Evolutionary conservation across 169 alveolate genomes (phyloP), one percentile per base, ranked within the genome.

Genomic region (Cryptosporidium sp.): DNA sequence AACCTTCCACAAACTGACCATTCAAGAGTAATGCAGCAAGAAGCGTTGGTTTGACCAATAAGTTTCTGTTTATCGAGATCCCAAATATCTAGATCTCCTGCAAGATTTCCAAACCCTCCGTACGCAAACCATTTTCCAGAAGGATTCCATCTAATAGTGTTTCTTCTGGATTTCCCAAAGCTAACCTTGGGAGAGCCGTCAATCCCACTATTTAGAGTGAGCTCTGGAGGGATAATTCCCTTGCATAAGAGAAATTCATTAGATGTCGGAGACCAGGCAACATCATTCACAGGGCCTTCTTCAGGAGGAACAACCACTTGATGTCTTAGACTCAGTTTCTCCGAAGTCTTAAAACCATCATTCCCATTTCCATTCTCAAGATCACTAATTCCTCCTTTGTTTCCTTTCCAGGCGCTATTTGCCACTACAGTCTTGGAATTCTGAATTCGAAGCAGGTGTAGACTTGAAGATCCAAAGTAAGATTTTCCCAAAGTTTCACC

Each of bases 21-120:
- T 29, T 80, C 89, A 4, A 80, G 89, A 35, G 89, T 80, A 14
- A 80, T 80, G 65, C 89, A 80, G 33, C 89, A 80, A 9, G 89
- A 80, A 21, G 89, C 89, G 33, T 80, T 80, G 21, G 89, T 80
- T 41, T 80, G 89, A 1, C 89, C 89, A 33, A 80, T 80, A 23
- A 80, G 89, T 55, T 80, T 59, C 50, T 80, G 89, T 43, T 71
- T 39, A 1, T 70, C 84, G 37, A 73, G 58, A 59, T 86, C 92
- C 92, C 92, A 86, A 16, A 86, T 84, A 43, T 86, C 84, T 1
- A 68, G 37, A 59, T 80, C 86, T 35, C 94, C 94, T 14, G 93
- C 93, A 16, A 92, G 71, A 23, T 92, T 92, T 9, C 94, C 94
- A 50, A 92, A 92, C 37, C 94, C 94, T 9, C 93, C 94, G 8